Evolutionary conservation across 169 alveolate species (phyloP).

Genomic region (Babesia microti): DNA sequence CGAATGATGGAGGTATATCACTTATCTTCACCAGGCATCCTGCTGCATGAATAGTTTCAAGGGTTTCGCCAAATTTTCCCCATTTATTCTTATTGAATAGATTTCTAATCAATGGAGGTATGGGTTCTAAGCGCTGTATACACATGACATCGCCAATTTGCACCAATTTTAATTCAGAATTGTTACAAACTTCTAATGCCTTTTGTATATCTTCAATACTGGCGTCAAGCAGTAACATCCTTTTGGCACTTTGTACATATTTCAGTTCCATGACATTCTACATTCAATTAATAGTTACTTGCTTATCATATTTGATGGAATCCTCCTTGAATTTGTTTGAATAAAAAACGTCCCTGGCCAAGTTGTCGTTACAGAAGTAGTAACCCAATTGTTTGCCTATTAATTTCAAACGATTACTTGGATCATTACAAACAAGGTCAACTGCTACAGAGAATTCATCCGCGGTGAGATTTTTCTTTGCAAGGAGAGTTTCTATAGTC

Average conservation of each 20-base stretch:
- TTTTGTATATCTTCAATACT: conserved; percentile 28
- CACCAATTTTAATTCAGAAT: conserved; percentile 8
- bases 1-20: conserved; percentile 20
- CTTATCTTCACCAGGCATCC: conserved; percentile 24
- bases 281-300: conserved; percentile 3
- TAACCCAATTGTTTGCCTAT: conserved; percentile 26
- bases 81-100: conserved; percentile 31
- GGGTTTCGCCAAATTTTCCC: conserved; percentile 45
- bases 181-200: conserved; percentile 5
- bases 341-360: conserved; percentile 30
- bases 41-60: conserved; percentile 37
- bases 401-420: conserved; percentile 27
- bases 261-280: conserved; percentile 38
- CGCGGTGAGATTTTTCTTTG: too few species aligned
- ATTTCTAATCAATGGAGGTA: conserved; percentile 33
- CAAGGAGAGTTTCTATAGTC: too few species aligned
- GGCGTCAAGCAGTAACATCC: conserved; percentile 37
- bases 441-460: too few species aligned
- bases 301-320: conserved; percentile 21
- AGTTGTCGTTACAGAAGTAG: conserved; percentile 33
- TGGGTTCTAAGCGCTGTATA: conserved; percentile 10
- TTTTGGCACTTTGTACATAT: conserved; percentile 37
- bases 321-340: conserved; percentile 31
- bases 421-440: too few species aligned
- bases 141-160: conserved; percentile 21